Evolutionary conservation across 2,329 filamentous ascomycete genomes (phyloP), one percentile per base, ranked within the genome.

Genomic region (Ophiocordyceps australis): DNA sequence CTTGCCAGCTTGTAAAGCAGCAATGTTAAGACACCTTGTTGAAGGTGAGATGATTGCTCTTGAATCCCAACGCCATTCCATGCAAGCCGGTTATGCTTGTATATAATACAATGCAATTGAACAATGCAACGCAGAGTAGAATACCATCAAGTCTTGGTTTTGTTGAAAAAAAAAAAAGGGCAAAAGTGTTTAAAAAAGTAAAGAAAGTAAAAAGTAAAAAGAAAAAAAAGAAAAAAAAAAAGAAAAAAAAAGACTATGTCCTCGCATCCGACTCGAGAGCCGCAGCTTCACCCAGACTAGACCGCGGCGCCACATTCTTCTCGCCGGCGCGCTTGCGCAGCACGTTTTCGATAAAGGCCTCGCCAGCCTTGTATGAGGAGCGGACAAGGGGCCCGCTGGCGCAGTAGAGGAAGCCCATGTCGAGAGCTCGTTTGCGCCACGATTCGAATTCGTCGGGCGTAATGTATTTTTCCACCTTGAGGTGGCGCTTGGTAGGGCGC

Each of bases 311-410:
- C 27, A 45, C 37, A 16, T 36, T 38, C 35, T 51, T 59, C 33
- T 54, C 51, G 13, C 55, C 59, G 1, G 59, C 65, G 26, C 82
- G 63, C 68, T 92, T 92, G 54, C 81, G 79, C 32, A 98, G 57
- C 13, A 98, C 86, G 41, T 98, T 98, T 62, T 98, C 89, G 39
- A 98, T 98, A 47, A 98, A 98, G 2, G 83, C 82, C 58, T 98
- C 89, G 20, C 89, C 89, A 3, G 89, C 89, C 61, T 98, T 98
- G 59, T 98, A 98, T 24, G 80, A 91, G 38, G 83, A 93, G 32
- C 89, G 69, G 14, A 98, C 86, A 24, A 98, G 59, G 2, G 89
- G 89, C 0, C 89, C 89, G 30, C 79, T 89, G 10, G 89, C 89
- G 47, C 83, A 92, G 57, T 95, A 98, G 38, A 98, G 54, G 63